A percentile compares a stretch with the other conserved stretches of the same genome.
phyloP scores from a whole-genome alignment of 805 yeast species.

The Candida michaelii region DNA sequence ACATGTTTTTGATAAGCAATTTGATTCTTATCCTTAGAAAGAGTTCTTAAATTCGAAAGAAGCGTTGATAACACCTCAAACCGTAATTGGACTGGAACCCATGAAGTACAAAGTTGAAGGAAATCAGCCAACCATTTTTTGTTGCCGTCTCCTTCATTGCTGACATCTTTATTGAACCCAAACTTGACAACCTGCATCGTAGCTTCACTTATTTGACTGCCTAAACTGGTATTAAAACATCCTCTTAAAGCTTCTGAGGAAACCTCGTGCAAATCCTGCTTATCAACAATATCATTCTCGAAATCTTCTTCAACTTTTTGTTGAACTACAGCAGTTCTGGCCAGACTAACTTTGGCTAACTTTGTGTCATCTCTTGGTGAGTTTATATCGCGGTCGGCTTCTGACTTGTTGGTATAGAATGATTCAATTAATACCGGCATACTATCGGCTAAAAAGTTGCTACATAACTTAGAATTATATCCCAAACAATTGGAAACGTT shows the following conservation, averaged over 20 bases:
- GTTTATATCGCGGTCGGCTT: neutral
- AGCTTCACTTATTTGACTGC: constrained; percentile 58
- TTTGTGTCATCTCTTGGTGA: constrained; percentile 19
- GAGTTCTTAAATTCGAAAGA: constrained; percentile 26
- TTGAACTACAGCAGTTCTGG: constrained; percentile 18
- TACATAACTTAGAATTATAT: constrained; percentile 28
- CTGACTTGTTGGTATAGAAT: constrained; percentile 18
- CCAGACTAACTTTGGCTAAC: constrained; percentile 28
- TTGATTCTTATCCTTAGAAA: constrained; percentile 20
- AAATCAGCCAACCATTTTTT: constrained; percentile 54
- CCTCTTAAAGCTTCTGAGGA: constrained; percentile 51
- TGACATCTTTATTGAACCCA: constrained; percentile 26
- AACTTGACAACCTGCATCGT: constrained; percentile 50
- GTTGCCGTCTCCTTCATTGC: neutral
- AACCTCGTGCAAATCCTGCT: constrained; percentile 44
- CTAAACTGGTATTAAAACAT: constrained; percentile 62
- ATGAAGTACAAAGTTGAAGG: constrained; percentile 64
- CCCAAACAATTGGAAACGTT: constrained; percentile 40
- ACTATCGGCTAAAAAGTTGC: constrained; percentile 29
- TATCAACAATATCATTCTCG: constrained; percentile 36
- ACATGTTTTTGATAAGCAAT: constrained; percentile 34
- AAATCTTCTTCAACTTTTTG: constrained; percentile 25
- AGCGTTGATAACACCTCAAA: constrained; percentile 58
- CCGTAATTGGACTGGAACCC: constrained; percentile 79
- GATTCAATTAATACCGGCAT: constrained; percentile 41